Conservation (phyloP, 1,139 yeast genomes). For the Candida sanyaensis region DNA sequence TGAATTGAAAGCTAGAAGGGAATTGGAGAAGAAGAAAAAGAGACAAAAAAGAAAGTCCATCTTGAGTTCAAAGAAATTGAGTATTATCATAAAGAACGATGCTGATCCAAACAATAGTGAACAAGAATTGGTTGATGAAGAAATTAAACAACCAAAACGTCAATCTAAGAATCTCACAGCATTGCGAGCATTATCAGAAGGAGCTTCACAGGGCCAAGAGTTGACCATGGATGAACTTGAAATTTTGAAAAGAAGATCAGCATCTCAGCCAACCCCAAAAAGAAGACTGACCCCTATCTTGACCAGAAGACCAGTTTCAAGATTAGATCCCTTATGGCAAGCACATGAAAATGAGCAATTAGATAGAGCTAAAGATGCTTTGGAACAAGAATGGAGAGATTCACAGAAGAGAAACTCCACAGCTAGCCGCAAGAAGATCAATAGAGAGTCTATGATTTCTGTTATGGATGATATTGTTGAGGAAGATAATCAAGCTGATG, state of each 20-base stretch:
- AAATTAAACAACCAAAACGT: slow-evolving; percentile 42
- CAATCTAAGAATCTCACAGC: slow-evolving; percentile 26
- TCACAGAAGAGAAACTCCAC: slow-evolving; percentile 15
- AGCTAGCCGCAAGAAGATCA: slow-evolving; percentile 20
- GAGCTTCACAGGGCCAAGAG: slow-evolving; percentile 22
- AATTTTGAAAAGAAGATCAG: slow-evolving; percentile 47
- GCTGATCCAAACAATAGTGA: slow-evolving; percentile 32
- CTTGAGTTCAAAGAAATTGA: slow-evolving; percentile 41
- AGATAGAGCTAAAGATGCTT: slow-evolving; percentile 45
- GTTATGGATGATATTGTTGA: slow-evolving; percentile 26
- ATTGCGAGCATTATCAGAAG: slow-evolving; percentile 43
- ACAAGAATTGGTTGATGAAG: slow-evolving; percentile 26
- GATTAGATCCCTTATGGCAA: slow-evolving; percentile 64
- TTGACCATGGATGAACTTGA: slow-evolving; percentile 46
- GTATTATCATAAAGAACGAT: slow-evolving; percentile 40
- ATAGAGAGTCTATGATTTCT: slow-evolving; percentile 44
- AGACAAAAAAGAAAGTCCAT: slow-evolving; percentile 48
- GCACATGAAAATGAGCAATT: slow-evolving; percentile 52
- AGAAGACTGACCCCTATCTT: slow-evolving; percentile 45
- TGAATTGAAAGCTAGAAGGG: slow-evolving; percentile 45
- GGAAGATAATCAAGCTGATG: slow-evolving; percentile 7
- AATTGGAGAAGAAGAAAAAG: slow-evolving; percentile 46
- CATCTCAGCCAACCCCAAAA: slow-evolving; percentile 43
- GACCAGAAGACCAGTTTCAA: slow-evolving; percentile 65
- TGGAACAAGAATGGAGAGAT: slow-evolving; percentile 37